Conservation (phyloP, 1,284 basidiomycete genomes). For the Rhizoctonia solani region DNA sequence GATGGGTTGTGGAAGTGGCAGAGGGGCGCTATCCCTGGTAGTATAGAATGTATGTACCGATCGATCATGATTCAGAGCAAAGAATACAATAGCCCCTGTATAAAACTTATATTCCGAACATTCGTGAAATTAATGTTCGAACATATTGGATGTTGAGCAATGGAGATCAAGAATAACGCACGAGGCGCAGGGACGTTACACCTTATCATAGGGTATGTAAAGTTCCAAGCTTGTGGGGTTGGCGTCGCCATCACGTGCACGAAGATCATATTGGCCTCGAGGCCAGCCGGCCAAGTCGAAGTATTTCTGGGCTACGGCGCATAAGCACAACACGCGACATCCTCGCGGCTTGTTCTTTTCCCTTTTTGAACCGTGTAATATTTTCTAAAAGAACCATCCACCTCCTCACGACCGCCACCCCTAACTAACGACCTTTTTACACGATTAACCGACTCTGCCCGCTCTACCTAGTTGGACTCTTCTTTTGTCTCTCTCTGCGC, state of each 20-base stretch:
- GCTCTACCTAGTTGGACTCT: not conserved
- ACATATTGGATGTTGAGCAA: too few relatives aligned
- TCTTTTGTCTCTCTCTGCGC: not conserved
- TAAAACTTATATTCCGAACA: too few relatives aligned
- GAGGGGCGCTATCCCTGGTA: not conserved
- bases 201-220: too few relatives aligned
- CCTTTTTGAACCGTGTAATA: slow-evolving; percentile 13
- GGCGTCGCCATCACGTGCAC: slow-evolving; percentile 3
- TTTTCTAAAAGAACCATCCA: slow-evolving; percentile 5
- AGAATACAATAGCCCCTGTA: too few relatives aligned
- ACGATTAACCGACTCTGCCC: slow-evolving; percentile 11
- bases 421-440: slow-evolving; percentile 23
- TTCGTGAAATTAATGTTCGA: too few relatives aligned
- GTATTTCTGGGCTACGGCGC: slow-evolving; percentile 3
- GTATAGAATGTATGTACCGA: not conserved
- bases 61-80: too few relatives aligned
- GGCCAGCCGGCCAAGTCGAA: slow-evolving; percentile 4
- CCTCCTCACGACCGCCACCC: slow-evolving; percentile 29
- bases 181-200: too few relatives aligned
- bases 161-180: too few relatives aligned
- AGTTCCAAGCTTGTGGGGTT: too few relatives aligned
- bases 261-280: slow-evolving; percentile 4
- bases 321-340: slow-evolving; percentile 22
- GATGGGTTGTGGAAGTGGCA: not conserved
- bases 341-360: slow-evolving; percentile 24